Evolutionary conservation across 441 rosid species (phyloP).

Genomic region (Adansonia grandidieri): DNA sequence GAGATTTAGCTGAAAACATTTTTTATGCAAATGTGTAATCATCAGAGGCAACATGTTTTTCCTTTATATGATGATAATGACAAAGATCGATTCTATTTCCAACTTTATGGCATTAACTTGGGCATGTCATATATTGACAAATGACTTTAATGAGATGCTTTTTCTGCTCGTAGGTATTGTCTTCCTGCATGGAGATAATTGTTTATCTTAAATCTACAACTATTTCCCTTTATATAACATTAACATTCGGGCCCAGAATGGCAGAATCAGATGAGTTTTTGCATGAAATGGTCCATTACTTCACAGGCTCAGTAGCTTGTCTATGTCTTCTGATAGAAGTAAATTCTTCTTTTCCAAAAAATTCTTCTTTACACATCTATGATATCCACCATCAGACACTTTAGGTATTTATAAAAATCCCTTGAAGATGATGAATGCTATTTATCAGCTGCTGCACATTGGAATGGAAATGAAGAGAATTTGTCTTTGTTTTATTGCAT

Average conservation of each 20-base stretch:
- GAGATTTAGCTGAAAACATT: conserved; percentile 8
- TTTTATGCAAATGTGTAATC: not conserved
- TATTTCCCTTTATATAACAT: not conserved
- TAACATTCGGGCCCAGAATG: not conserved
- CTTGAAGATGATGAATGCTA: conserved; percentile 9
- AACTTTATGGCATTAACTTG: not conserved
- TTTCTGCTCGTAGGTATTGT: not conserved
- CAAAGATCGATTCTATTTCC: not conserved
- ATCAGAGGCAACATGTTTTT: not conserved
- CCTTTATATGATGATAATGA: conserved; percentile 5
- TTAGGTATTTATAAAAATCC: not conserved
- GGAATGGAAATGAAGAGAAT: not conserved
- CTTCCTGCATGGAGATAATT: not conserved
- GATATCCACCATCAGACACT: not conserved
- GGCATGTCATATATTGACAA: not conserved
- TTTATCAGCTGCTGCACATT: not conserved
- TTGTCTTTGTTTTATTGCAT: not conserved
- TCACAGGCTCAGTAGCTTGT: conserved; percentile 11
- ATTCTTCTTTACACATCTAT: too few species aligned
- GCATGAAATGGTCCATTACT: conserved; percentile 2
- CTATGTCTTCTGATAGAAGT: not conserved
- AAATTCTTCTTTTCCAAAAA: not conserved
- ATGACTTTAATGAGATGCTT: not conserved
- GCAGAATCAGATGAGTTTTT: not conserved
- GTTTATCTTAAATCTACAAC: not conserved